Base-by-base conservation (phyloP, 352 stramenopile species). In the Pilasporangium apinafurcum region DNA sequence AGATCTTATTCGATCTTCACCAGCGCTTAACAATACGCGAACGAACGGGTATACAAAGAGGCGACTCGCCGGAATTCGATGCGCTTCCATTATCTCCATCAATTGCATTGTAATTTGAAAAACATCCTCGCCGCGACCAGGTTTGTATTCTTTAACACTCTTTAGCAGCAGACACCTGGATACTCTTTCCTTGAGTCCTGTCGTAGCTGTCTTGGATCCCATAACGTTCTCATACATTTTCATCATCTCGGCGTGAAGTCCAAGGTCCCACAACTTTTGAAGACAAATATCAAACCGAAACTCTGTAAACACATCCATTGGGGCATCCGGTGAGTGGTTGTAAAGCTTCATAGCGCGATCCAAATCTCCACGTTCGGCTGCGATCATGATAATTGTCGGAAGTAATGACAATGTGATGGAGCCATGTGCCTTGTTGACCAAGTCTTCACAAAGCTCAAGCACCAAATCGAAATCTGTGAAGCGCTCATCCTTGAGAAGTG, bases 271-370 rank as follows among this genome's bases (percentile, higher is more conserved):
- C 22, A 90, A 45, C 28, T 69, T 68, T 41, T 83, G 72, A 28
- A 86, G 44, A 39, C 67, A 82, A 32, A 83, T 83, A 22, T 85
- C 74, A 42, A 90, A 85, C 8, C 64, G 70, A 46, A 72, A 75
- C 48, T 86, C 66, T 1, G 63, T 77, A 36, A 69, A 83, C 2
- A 28, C 31, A 18, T 51, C 57, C 65, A 86, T 73, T 2, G 48
- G 26, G 6, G 55, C 61, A 13, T 77, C 45, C 1, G 49, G 43
- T 2, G 62, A 54, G 26, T 80, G 65, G 16, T 45, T 46, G 44
- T 90, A 87, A 18, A 85, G 43, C n/a, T 61, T 56, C 74, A 90
- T 87, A 21, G 72, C 78, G 1, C 72, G 67, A 22, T 78, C 40
- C 2, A 79, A 51, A 41, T 78, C 53, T 9, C 63, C 68, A 33